Conservation (phyloP, 2,329 filamentous ascomycete genomes). For the Scolecobasidium constrictum region DNA sequence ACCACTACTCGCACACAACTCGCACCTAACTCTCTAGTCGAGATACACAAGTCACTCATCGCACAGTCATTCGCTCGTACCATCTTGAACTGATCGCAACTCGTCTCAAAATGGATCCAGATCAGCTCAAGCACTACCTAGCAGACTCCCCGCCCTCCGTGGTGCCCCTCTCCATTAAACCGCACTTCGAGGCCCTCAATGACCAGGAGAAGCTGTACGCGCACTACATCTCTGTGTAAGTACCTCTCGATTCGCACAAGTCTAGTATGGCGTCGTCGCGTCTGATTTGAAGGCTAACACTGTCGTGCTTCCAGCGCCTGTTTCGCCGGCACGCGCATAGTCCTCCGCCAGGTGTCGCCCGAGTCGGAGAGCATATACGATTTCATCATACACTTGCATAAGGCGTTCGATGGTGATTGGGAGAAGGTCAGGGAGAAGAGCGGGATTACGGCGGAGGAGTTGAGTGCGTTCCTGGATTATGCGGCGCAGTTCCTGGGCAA, state of each 20-base stretch:
- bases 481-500: conserved; percentile 42
- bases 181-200: conserved; percentile 73
- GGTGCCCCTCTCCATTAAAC: conserved; percentile 79
- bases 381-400: conserved; percentile 41
- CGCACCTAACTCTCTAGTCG: too few species aligned
- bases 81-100: too few species aligned
- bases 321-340: conserved; percentile 38
- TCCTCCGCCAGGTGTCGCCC: conserved; percentile 41
- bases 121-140: conserved; percentile 57
- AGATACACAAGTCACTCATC: too few species aligned
- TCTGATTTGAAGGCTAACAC: too few species aligned
- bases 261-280: too few species aligned
- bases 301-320: conserved; percentile 34
- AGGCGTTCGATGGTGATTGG: conserved; percentile 38
- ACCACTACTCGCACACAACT: too few species aligned
- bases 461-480: conserved; percentile 30
- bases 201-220: conserved; percentile 81
- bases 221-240: conserved; percentile 46
- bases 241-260: not conserved
- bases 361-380: conserved; percentile 44
- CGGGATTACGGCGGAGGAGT: conserved; percentile 28
- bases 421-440: conserved; percentile 30
- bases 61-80: too few species aligned
- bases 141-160: conserved; percentile 85
- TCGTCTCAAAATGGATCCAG: conserved; percentile 31